Evolutionary conservation across 2,329 filamentous ascomycete species (phyloP).

Genomic region (Neocatenulostroma microsporum): DNA sequence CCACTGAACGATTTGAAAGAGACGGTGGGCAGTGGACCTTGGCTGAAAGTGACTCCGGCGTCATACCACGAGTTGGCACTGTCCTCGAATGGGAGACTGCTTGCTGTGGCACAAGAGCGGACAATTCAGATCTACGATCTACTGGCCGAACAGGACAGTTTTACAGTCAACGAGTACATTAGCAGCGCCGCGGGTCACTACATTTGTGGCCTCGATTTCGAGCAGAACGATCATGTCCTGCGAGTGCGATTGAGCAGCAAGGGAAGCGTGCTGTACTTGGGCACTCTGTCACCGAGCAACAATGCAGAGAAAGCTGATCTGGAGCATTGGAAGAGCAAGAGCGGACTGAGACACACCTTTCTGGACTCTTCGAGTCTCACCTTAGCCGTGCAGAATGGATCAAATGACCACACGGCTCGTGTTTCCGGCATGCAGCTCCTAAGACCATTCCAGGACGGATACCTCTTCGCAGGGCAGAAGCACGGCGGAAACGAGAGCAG

Average conservation of each 20-base stretch:
- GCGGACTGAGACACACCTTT: constrained; percentile 24
- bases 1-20: constrained; percentile 27
- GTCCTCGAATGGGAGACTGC: constrained; percentile 24
- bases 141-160: constrained; percentile 21
- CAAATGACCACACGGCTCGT: constrained; percentile 11
- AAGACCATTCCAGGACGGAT: constrained; percentile 21
- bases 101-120: constrained; percentile 29
- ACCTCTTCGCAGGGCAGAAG: constrained; percentile 25
- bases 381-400: constrained; percentile 2
- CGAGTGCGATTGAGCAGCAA: constrained; percentile 28
- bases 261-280: constrained; percentile 29
- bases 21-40: constrained; percentile 26
- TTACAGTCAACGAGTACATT: constrained; percentile 26
- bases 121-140: constrained; percentile 30
- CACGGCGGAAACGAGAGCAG: constrained; percentile 23
- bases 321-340: constrained; percentile 28
- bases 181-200: constrained; percentile 27
- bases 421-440: constrained; percentile 26
- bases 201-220: constrained; percentile 29
- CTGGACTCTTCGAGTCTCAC: constrained; percentile 23
- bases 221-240: constrained; percentile 26
- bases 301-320: constrained; percentile 13
- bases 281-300: constrained; percentile 17
- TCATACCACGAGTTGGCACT: constrained; percentile 25
- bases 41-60: constrained; percentile 25